Base-by-base conservation (phyloP, 371 early-diverging fungal genomes). In the Mycotypha africana region DNA sequence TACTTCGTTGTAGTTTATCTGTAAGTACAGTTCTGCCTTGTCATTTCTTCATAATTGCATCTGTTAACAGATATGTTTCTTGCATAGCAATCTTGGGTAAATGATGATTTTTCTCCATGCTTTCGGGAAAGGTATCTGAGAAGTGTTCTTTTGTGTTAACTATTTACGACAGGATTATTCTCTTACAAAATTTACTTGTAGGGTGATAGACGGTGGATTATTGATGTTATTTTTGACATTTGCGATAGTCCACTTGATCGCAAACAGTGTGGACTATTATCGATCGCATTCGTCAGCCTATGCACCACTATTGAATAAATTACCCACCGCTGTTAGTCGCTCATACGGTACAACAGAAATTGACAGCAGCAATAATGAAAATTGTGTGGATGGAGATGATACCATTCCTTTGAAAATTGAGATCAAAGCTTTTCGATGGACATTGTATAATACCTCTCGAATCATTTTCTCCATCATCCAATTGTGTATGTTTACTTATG, bases 91-190 rank as follows among this genome's bases (percentile, higher is more conserved):
- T 36, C 44, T 14, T 54, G 54, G 54, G 28, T 43, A 38, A 42
- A 35, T 17, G 38, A 44, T 30, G 45, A 49, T 41, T 55, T 55
- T 40, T 24, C 41, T 34, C 56, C 56, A 16, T 56, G 56, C 26
- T 49, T 45, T 36, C 45, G 56, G 38, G 56, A 49, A 45, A 40
- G 23, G 56, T 56, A 45, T n/a, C n/a, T n/a, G n/a, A n/a, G n/a
- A n/a, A n/a, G n/a, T n/a, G n/a, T n/a, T n/a, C n/a, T n/a, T n/a
- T n/a, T n/a, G n/a, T 35, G 30, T 26, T 22, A 19, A 6, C 35
- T n/a, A 4, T 35, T 35, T 35, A 35, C 5, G 15, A n/a, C 17
- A 35, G 11, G 5, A 11, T 11, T 35, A 8, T 28, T n/a, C n/a
- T n/a, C n/a, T n/a, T n/a, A n/a, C n/a, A n/a, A n/a, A n/a, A n/a